Evolutionary conservation across 768 basidiomycete species (phyloP).

Genomic region (Leccinum subtestaceum): DNA sequence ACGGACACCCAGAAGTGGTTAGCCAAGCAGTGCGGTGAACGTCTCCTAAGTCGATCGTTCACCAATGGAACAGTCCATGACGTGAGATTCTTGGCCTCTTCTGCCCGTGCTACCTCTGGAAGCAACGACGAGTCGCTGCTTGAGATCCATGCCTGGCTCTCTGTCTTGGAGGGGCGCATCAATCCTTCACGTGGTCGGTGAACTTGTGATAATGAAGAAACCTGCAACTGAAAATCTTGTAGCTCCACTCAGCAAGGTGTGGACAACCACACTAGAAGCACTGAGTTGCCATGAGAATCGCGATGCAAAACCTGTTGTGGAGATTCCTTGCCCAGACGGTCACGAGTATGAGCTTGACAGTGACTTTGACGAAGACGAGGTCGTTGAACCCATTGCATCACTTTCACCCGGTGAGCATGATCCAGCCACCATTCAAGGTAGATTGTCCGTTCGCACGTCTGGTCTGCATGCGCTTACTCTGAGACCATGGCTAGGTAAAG

Average conservation of each 20-base stretch:
- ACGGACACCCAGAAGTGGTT: neutral
- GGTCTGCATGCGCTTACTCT: neutral
- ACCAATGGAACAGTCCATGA: constrained; percentile 17
- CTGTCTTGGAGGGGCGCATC: constrained; percentile 11
- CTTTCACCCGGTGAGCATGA: neutral
- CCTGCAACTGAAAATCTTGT: constrained; percentile 1
- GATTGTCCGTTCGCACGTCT: neutral
- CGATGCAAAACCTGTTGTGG: neutral
- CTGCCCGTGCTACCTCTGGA: neutral
- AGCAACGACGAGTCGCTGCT: neutral
- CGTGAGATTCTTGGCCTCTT: constrained; percentile 17
- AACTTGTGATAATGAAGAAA: neutral
- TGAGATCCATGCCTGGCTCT: constrained; percentile 16
- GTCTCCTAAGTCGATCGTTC: constrained; percentile 14
- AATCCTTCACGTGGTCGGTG: constrained; percentile 9
- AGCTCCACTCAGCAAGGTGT: constrained; percentile 10
- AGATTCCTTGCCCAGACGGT: constrained; percentile 5
- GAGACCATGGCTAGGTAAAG: constrained; percentile 3
- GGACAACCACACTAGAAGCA: constrained; percentile 6
- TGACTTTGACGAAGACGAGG: constrained; percentile 22
- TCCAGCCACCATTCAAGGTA: constrained; percentile 2
- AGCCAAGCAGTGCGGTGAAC: no score
- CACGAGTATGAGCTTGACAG: constrained; percentile 26
- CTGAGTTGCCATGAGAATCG: neutral
- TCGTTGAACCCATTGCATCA: neutral